Evolutionary conservation across 1,139 yeast genomes (phyloP).

Genomic region (Arxiozyma slooffiae): DNA sequence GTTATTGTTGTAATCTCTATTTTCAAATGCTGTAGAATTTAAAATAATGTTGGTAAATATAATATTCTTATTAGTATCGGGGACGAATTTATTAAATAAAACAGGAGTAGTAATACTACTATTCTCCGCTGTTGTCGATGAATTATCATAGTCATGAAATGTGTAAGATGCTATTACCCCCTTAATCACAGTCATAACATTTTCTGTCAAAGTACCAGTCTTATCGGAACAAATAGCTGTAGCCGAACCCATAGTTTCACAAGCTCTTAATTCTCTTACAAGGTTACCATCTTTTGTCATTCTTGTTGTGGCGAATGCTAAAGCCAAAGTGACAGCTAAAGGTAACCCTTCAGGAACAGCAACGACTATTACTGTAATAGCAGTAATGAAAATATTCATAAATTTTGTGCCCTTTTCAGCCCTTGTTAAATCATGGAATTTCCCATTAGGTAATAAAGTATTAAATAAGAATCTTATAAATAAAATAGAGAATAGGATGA

Average conservation of each 20-base stretch:
- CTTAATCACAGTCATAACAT: constrained; percentile 78
- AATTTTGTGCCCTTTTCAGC: constrained; percentile 79
- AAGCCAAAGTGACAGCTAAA: constrained; percentile 86
- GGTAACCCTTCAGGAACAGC: constrained; percentile 99
- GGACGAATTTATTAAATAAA: constrained; percentile 9
- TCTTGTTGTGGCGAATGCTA: constrained; percentile 95
- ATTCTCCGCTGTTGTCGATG: background rate
- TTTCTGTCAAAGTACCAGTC: constrained; percentile 93
- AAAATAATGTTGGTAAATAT: constrained; percentile 55
- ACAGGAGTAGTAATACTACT: background rate
- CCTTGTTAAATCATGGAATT: constrained; percentile 38
- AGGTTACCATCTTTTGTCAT: constrained; percentile 95
- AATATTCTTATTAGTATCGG: constrained; percentile 30
- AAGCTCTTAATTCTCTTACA: constrained; percentile 85
- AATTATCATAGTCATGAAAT: constrained; percentile 23
- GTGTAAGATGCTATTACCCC: constrained; percentile 49
- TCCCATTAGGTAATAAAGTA: constrained; percentile 43
- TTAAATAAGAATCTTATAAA: constrained; percentile 65
- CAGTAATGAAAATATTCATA: constrained; percentile 76
- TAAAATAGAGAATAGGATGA: constrained; percentile 64
- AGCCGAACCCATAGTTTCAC: constrained; percentile 99
- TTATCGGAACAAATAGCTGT: constrained; percentile 95
- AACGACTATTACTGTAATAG: constrained; percentile 87
- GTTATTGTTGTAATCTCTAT: constrained; percentile 28
- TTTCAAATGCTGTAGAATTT: constrained; percentile 87